These are phyloP conservation scores for Chondrostereum purpureum DNA, from an alignment of 1,284 basidiomycete genomes.

Conservation along the genomic window DNA sequence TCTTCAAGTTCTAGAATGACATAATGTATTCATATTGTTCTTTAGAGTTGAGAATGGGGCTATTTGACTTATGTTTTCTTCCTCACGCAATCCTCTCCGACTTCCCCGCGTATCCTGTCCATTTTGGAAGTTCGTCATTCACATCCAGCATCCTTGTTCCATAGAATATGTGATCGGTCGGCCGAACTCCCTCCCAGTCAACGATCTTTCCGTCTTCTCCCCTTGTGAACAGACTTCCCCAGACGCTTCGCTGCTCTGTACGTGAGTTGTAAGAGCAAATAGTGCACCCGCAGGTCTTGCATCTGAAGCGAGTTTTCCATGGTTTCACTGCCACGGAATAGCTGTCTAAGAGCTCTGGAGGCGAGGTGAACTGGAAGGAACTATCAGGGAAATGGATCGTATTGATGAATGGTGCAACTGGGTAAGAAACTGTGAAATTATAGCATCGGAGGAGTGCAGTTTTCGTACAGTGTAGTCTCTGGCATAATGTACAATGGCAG, in stretches of 20 bases:
- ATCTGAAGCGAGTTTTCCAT: conserved; percentile 53
- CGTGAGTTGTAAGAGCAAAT: conserved; percentile 45
- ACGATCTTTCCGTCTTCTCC: conserved; percentile 40
- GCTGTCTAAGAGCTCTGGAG: conserved; percentile 31
- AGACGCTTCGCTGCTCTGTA: conserved; percentile 42
- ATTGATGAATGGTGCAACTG: conserved; percentile 51
- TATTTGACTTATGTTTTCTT: not conserved
- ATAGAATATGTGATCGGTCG: conserved; percentile 60
- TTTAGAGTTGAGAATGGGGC: not conserved
- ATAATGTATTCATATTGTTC: too few species aligned
- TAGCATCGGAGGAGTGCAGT: conserved; percentile 1
- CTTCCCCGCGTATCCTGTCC: conserved; percentile 49
- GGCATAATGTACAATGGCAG: conserved; percentile 62
- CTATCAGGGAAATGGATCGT: conserved; percentile 47
- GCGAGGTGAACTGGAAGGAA: conserved; percentile 48
- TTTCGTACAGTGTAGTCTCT: conserved; percentile 43
- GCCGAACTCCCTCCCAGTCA: conserved; percentile 44
- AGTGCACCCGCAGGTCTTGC: conserved; percentile 48
- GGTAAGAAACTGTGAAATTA: conserved; percentile 2
- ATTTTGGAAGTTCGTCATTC: conserved; percentile 48
- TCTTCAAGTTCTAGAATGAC: conserved; percentile 5
- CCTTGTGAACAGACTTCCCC: conserved; percentile 47
- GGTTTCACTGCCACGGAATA: conserved; percentile 42
- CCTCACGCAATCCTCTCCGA: conserved; percentile 26
- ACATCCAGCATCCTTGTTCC: conserved; percentile 53